phyloP scores from a whole-genome alignment of 495 filamentous ascomycete species.

The Aspergillus ostianus region DNA sequence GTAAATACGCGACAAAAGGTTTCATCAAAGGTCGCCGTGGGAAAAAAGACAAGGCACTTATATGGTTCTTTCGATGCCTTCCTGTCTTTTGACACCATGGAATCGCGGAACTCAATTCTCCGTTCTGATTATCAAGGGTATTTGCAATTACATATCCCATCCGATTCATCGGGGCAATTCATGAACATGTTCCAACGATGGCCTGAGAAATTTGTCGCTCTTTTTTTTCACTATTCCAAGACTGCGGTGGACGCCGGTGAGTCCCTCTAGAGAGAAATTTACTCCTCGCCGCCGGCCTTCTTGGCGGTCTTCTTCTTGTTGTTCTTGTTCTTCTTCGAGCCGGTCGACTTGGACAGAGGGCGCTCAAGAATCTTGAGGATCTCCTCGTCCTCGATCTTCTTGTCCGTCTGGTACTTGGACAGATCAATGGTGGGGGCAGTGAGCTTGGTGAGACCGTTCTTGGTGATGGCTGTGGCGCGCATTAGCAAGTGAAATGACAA shows the following conservation, averaged over 20 bases:
- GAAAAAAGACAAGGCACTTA: conserved; percentile 6
- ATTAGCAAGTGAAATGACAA: background rate
- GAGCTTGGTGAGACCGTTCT: conserved; percentile 89
- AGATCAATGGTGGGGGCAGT: conserved; percentile 74
- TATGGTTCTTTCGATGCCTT: conserved; percentile 2
- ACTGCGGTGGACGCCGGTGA: conserved; percentile 9
- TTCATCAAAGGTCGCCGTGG: conserved; percentile 2
- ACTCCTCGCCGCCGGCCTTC: conserved; percentile 66
- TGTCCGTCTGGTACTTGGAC: conserved; percentile 81
- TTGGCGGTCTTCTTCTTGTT: conserved; percentile 92
- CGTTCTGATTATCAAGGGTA: background rate
- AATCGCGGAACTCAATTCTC: conserved; percentile 3
- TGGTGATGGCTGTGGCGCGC: conserved; percentile 77
- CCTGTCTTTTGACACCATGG: conserved; percentile 3
- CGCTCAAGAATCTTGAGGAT: conserved; percentile 89
- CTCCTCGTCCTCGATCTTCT: conserved; percentile 96
- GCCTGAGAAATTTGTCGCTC: conserved; percentile 10
- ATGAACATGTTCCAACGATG: conserved; percentile 9
- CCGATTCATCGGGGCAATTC: conserved; percentile 7
- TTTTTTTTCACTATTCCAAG: conserved; percentile 13
- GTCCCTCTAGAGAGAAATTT: conserved; percentile 22
- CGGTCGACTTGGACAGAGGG: conserved; percentile 72
- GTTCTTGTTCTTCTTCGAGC: conserved; percentile 70
- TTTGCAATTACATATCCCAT: conserved; percentile 7
- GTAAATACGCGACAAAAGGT: conserved; percentile 1